Evolutionary conservation across 2,329 filamentous ascomycete species (phyloP), one percentile per base, ranked within the genome.

Genomic region (Madurella fahalii): DNA sequence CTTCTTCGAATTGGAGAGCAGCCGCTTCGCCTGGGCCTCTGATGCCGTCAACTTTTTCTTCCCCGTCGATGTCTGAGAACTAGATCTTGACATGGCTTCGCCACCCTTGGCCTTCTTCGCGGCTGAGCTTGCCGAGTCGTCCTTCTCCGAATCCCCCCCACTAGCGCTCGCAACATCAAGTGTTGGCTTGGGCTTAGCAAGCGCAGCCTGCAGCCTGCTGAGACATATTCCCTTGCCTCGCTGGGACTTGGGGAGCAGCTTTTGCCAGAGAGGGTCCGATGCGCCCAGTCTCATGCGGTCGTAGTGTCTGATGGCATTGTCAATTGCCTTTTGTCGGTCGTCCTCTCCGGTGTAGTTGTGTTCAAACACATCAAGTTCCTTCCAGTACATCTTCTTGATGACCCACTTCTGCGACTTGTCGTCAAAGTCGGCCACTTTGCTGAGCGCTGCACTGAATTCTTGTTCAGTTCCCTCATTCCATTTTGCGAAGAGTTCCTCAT

Each of bases 281-380:
- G 77, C 70, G 7, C 77, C 78, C 31, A 86, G 60, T 39, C 83
- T 74, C 67, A 80, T 75, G 65, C 78, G 81, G 66, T 86, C 83
- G 59, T 79, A 86, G 51, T 77, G 72, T 56, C 74, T 77, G 54
- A 84, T 75, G 13, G 83, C 83, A 61, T 84, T 78, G 69, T 87
- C 75, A 65, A 86, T 79, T 58, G 81, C 77, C 62, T 77, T 71
- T 65, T 89, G 74, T 31, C 83, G 78, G 57, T 83, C 77, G 32
- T 79, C 76, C 16, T 75, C 69, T 39, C 67, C 73, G 43, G 73
- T 71, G 63, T 86, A 86, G 30, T 78, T 71, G 65, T 84, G 84
- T 54, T 76, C 78, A 77, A 80, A 86, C 18, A 85, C 80, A 60
- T 86, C 82, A 13, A 86, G 74, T 59, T 86, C 83, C 67, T 79